phyloP scores from a whole-genome alignment of 352 stramenopile species.

The Phytopythium chamaehyphon region DNA sequence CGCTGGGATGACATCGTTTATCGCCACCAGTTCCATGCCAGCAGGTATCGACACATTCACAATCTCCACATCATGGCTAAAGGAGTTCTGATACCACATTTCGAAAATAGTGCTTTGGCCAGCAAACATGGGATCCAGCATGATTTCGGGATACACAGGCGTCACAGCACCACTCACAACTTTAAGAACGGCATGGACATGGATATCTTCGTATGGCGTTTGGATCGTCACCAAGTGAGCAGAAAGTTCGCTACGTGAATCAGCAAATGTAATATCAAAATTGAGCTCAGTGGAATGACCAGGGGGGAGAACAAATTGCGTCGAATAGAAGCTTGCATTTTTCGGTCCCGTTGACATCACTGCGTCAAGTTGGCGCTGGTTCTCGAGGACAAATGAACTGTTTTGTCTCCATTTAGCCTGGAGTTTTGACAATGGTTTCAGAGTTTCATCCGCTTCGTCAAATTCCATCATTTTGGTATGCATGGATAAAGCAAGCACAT shows the following conservation, averaged over 20 bases:
- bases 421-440: not conserved
- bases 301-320: constrained; percentile 19
- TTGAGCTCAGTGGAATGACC: constrained; percentile 21
- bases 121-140: constrained; percentile 34
- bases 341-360: constrained; percentile 2
- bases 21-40: not conserved
- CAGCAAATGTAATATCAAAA: constrained; percentile 20
- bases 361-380: not conserved
- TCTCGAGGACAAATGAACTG: constrained; percentile 4
- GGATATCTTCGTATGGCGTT: constrained; percentile 31
- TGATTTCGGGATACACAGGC: constrained; percentile 19
- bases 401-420: constrained; percentile 7
- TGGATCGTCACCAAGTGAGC: constrained; percentile 31
- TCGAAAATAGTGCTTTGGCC: constrained; percentile 23
- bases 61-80: constrained; percentile 17
- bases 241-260: constrained; percentile 19
- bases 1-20: not conserved
- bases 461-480: constrained; percentile 7
- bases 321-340: not conserved
- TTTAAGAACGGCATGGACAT: constrained; percentile 25
- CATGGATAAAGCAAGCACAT: constrained; percentile 21
- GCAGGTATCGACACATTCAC: not conserved
- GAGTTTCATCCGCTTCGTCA: not conserved
- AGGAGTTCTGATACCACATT: constrained; percentile 41
- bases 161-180: constrained; percentile 29